A percentile compares a stretch with the other conserved stretches of the same genome.
These are phyloP conservation scores for Russula emetica DNA, from an alignment of 768 basidiomycete genomes.

Conservation along the genomic window DNA sequence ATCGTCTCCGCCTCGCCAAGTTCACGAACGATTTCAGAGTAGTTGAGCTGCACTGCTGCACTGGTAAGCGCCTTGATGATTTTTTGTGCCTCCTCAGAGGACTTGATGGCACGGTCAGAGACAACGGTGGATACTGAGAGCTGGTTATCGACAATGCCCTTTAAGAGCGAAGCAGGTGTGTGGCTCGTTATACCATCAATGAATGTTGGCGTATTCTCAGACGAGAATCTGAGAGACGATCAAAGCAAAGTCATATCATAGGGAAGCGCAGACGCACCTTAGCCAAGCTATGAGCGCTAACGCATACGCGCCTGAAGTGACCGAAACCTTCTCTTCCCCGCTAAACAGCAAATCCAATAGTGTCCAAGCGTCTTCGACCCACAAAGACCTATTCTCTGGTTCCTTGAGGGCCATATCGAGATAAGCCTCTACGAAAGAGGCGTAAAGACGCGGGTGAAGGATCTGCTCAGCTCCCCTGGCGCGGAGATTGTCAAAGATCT, in stretches of 20 bases:
- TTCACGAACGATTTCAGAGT: slow-evolving; percentile 48
- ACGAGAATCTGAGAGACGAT: slow-evolving; percentile 38
- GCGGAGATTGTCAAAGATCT: slow-evolving; percentile 65
- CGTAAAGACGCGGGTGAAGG: slow-evolving; percentile 49
- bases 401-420: slow-evolving; percentile 54
- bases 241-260: slow-evolving; percentile 11
- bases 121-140: slow-evolving; percentile 51
- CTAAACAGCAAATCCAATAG: slow-evolving; percentile 57
- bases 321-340: slow-evolving; percentile 43
- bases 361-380: slow-evolving; percentile 60
- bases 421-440: slow-evolving; percentile 64
- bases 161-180: slow-evolving; percentile 31
- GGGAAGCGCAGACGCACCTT: slow-evolving; percentile 38
- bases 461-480: slow-evolving; percentile 42
- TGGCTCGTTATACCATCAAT: slow-evolving; percentile 23
- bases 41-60: slow-evolving; percentile 54
- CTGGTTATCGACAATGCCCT: slow-evolving; percentile 43
- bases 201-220: slow-evolving; percentile 30
- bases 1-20: slow-evolving; percentile 53
- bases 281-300: slow-evolving; percentile 58
- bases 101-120: slow-evolving; percentile 51
- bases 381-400: slow-evolving; percentile 41
- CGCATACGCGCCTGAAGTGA: slow-evolving; percentile 61
- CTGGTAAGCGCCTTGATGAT: slow-evolving; percentile 55
- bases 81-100: slow-evolving; percentile 51